These are phyloP conservation scores for Thelonectria rubi DNA, from an alignment of 2,329 filamentous ascomycete species.

Conservation along the genomic window DNA sequence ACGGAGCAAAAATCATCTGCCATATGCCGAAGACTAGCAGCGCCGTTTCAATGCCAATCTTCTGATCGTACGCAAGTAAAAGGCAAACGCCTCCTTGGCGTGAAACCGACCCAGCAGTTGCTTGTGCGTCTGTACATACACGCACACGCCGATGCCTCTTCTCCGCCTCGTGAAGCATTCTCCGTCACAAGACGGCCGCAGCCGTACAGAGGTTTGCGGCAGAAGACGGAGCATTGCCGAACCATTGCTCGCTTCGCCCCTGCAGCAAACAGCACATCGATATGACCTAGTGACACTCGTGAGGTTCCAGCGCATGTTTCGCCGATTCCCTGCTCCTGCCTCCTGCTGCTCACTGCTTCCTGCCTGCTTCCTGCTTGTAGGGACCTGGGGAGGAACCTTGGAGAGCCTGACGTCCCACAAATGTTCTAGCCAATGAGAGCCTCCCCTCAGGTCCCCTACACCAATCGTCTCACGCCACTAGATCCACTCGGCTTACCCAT, in stretches of 20 bases:
- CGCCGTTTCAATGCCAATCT: slow-evolving; percentile 6
- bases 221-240: slow-evolving; percentile 19
- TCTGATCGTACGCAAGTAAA: neutral
- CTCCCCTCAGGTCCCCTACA: neutral
- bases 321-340: slow-evolving; percentile 6
- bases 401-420: neutral
- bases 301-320: slow-evolving; percentile 18
- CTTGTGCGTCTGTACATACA: neutral
- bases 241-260: slow-evolving; percentile 10
- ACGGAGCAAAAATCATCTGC: slow-evolving; percentile 13
- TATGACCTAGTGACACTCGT: neutral
- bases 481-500: neutral
- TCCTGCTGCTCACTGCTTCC: too few species aligned
- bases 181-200: slow-evolving; percentile 5
- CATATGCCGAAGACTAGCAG: neutral
- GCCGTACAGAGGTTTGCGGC: slow-evolving; percentile 1
- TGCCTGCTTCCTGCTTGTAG: neutral
- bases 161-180: slow-evolving; percentile 7
- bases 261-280: slow-evolving; percentile 8
- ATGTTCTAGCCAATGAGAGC: neutral
- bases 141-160: neutral
- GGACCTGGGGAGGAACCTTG: neutral
- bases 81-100: slow-evolving; percentile 9
- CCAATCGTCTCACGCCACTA: neutral
- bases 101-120: slow-evolving; percentile 6